phyloP scores from a whole-genome alignment of 371 early-diverging fungal genomes.

The Apophysomyces elegans region DNA sequence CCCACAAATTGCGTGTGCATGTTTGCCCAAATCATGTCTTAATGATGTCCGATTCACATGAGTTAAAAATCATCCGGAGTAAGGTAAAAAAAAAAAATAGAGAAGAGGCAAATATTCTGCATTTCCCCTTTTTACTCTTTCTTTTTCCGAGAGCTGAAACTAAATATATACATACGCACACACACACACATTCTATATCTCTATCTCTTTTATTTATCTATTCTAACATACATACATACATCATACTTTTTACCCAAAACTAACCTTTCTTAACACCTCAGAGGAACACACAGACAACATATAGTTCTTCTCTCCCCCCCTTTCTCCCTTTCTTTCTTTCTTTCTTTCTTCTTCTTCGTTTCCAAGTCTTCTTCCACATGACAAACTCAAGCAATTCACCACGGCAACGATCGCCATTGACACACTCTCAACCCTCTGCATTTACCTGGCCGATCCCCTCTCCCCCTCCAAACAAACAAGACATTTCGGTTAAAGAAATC shows the following conservation, averaged over 20 bases:
- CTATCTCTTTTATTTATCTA: background rate
- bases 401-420: slow-evolving; percentile 4
- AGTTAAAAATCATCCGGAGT: background rate
- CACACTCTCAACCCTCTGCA: slow-evolving; percentile 19
- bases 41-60: background rate
- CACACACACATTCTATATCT: background rate
- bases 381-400: slow-evolving; percentile 14
- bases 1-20: too few species aligned
- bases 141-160: slow-evolving; percentile 4
- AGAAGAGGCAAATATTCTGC: background rate
- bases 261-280: background rate
- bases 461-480: slow-evolving; percentile 18
- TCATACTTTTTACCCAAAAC: background rate
- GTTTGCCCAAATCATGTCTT: too few species aligned
- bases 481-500: slow-evolving; percentile 36
- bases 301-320: too few species aligned
- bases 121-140: background rate
- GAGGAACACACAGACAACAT: background rate
- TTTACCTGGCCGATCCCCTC: slow-evolving; percentile 24
- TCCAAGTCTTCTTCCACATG: slow-evolving; percentile 9
- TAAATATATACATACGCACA: background rate
- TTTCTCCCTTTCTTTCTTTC: background rate
- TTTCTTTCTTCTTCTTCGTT: background rate
- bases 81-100: slow-evolving; percentile 4
- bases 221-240: background rate